A percentile compares a stretch with the other conserved stretches of the same genome.
phyloP scores from a whole-genome alignment of 306 rosid species.

The Comarum palustre region DNA sequence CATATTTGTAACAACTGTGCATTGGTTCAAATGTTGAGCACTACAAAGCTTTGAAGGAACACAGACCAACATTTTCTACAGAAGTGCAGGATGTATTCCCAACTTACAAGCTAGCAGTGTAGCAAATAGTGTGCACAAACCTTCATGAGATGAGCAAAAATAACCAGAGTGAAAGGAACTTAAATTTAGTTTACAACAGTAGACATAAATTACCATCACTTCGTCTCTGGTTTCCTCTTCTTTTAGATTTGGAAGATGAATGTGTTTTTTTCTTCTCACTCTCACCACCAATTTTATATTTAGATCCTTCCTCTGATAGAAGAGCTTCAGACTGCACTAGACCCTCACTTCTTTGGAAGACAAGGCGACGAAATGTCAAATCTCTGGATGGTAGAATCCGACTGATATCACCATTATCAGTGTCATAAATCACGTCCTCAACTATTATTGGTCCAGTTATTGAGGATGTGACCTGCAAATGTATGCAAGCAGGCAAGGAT shows the following conservation, averaged over 20 bases:
- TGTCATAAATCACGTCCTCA: constrained; percentile 87
- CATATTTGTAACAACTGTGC: background rate
- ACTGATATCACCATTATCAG: constrained; percentile 49
- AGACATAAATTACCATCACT: constrained; percentile 42
- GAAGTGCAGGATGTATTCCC: background rate
- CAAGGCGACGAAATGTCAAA: constrained; percentile 78
- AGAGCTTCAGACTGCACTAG: constrained; percentile 96
- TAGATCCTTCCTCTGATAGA: constrained; percentile 42
- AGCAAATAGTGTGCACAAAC: background rate
- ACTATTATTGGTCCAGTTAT: constrained; percentile 76
- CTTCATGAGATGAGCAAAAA: background rate
- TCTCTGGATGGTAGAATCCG: constrained; percentile 59
- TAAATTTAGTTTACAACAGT: background rate
- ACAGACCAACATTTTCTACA: background rate
- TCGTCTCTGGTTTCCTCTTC: constrained; percentile 44
- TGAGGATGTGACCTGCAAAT: constrained; percentile 69
- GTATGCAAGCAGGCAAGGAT: constrained; percentile 24
- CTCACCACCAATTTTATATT: constrained; percentile 38
- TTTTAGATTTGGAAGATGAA: constrained; percentile 63
- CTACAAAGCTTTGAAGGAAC: background rate
- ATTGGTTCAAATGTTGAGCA: background rate
- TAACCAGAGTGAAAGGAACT: background rate
- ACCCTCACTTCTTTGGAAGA: constrained; percentile 79
- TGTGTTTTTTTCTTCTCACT: constrained; percentile 47
- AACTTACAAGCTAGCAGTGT: background rate